These are phyloP conservation scores for Fusarium temperatum DNA, from an alignment of 2,329 filamentous ascomycete genomes.

Conservation along the genomic window DNA sequence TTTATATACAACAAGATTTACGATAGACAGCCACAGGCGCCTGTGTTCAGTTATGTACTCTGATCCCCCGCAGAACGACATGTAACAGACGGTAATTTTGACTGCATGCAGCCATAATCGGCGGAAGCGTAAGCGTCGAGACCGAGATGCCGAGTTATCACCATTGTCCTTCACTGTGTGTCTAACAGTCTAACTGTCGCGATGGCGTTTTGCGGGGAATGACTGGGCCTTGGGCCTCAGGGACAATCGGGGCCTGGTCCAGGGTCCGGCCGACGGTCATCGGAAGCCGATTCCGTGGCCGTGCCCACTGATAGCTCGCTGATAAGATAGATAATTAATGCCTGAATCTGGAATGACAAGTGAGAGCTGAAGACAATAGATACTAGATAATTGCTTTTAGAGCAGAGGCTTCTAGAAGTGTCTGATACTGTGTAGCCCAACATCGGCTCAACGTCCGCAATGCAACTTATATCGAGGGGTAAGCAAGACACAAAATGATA, in stretches of 20 bases:
- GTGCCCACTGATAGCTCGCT: slow-evolving; percentile 16
- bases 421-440: background rate
- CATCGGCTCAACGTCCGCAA: background rate
- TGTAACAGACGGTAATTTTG: slow-evolving; percentile 18
- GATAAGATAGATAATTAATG: background rate
- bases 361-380: background rate
- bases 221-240: background rate
- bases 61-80: slow-evolving; percentile 10
- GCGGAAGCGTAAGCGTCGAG: slow-evolving; percentile 10
- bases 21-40: background rate
- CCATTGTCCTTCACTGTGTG: slow-evolving; percentile 12
- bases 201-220: slow-evolving; percentile 31
- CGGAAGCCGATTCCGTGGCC: slow-evolving; percentile 21
- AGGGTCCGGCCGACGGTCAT: slow-evolving; percentile 16
- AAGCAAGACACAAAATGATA: slow-evolving; percentile 3
- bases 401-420: background rate
- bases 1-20: slow-evolving; percentile 11
- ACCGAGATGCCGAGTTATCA: slow-evolving; percentile 44
- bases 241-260: background rate
- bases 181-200: background rate
- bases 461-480: slow-evolving; percentile 4
- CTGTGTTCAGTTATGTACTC: slow-evolving; percentile 16
- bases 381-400: background rate
- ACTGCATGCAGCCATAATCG: slow-evolving; percentile 17
- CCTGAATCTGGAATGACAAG: background rate